A percentile compares a stretch with the other conserved stretches of the same genome.
Evolutionary conservation across 202 grass and related monocot species (phyloP).

Genomic region (Panicum virgatum): DNA sequence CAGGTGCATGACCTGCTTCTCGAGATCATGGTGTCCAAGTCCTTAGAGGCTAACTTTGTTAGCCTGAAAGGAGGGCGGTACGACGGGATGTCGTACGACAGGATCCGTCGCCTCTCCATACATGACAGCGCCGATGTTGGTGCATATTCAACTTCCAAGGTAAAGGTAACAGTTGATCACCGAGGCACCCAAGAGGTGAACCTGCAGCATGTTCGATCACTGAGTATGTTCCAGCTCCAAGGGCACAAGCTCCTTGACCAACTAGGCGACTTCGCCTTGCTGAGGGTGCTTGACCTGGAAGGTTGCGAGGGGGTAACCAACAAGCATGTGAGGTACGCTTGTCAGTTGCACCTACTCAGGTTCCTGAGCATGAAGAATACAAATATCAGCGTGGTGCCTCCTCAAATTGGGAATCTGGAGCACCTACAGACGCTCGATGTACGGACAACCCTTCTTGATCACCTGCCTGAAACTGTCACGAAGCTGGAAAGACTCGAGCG

Average conservation of each 20-base stretch:
- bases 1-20: not conserved
- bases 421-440: not conserved
- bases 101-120: not conserved
- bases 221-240: not conserved
- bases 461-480: not conserved
- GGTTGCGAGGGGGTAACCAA: not conserved
- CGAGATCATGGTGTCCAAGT: not conserved
- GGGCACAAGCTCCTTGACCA: not conserved
- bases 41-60: not conserved
- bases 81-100: not conserved
- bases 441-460: not conserved
- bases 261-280: not conserved
- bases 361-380: not conserved
- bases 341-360: not conserved
- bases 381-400: not conserved
- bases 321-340: not conserved
- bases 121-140: too few relatives aligned
- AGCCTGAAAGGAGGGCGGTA: not conserved
- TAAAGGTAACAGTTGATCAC: too few relatives aligned
- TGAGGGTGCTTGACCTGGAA: not conserved
- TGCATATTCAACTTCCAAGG: too few relatives aligned
- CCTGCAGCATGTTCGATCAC: constrained; percentile 1
- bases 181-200: too few relatives aligned
- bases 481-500: not conserved
- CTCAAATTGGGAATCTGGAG: not conserved